These are phyloP conservation scores for Pilaira anomala DNA, from an alignment of 192 early-diverging fungal genomes.

Conservation along the genomic window DNA sequence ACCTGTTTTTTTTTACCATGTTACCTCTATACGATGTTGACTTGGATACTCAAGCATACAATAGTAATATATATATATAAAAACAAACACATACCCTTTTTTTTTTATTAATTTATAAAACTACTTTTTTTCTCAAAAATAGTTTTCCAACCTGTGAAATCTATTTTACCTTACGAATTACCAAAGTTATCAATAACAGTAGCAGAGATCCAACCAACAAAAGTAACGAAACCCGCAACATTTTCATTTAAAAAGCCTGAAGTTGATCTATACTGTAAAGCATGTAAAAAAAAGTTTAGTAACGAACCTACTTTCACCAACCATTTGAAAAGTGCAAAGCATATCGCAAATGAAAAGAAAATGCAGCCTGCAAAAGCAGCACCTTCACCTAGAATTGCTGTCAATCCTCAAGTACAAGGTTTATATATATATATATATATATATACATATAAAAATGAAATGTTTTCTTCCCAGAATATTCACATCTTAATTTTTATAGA, in stretches of 20 bases:
- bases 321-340: constrained; percentile 51
- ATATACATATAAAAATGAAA: too few relatives aligned
- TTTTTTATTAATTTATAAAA: neutral
- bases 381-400: neutral
- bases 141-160: constrained; percentile 4
- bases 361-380: neutral
- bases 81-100: neutral
- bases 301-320: constrained; percentile 44
- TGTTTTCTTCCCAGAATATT: too few relatives aligned
- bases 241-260: neutral
- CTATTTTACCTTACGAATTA: neutral
- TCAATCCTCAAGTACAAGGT: constrained; percentile 16
- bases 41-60: neutral
- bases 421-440: neutral
- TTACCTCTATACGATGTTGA: constrained; percentile 5
- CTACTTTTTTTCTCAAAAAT: neutral
- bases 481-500: neutral
- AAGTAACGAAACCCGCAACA: neutral
- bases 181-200: neutral
- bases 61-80: constrained; percentile 9
- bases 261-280: constrained; percentile 38
- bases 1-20: constrained; percentile 3
- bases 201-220: neutral
- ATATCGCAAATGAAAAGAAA: constrained; percentile 44
- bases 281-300: constrained; percentile 50